Percentiles rank a stretch among this genome's conserved stretches.
Evolutionary conservation across 768 basidiomycete species (phyloP).

Genomic region (Sutorius australiensis): DNA sequence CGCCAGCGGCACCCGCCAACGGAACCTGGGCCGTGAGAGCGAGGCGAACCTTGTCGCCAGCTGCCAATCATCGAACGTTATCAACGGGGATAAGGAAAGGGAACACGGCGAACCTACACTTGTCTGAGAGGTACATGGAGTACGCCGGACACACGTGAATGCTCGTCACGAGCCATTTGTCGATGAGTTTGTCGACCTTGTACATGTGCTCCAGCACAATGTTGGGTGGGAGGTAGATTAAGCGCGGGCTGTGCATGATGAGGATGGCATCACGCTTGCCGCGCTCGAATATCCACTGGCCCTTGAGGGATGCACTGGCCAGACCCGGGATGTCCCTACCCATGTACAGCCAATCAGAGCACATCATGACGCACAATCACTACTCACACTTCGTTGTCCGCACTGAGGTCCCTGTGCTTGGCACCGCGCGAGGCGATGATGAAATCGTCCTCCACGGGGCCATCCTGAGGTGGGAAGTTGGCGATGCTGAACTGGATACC

Average conservation of each 20-base stretch:
- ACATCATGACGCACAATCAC: background rate
- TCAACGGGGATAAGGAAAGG: background rate
- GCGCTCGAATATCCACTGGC: slow-evolving; percentile 29
- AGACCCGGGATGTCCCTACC: slow-evolving; percentile 15
- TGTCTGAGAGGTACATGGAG: slow-evolving; percentile 32
- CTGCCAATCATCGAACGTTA: slow-evolving; percentile 3
- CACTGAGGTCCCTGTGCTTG: slow-evolving; percentile 4
- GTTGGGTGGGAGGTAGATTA: slow-evolving; percentile 14
- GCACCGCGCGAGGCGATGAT: slow-evolving; percentile 22
- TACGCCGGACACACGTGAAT: slow-evolving; percentile 29
- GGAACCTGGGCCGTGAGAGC: slow-evolving; percentile 17
- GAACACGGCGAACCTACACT: slow-evolving; percentile 4
- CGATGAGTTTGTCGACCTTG: slow-evolving; percentile 21
- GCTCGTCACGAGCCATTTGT: slow-evolving; percentile 33
- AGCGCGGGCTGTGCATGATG: slow-evolving; percentile 30
- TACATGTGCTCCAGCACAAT: slow-evolving; percentile 26
- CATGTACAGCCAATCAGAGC: background rate
- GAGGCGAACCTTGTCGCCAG: slow-evolving; percentile 19
- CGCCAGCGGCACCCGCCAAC: background rate
- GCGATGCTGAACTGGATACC: slow-evolving; percentile 11
- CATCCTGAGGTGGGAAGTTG: slow-evolving; percentile 14
- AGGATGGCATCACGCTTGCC: slow-evolving; percentile 30
- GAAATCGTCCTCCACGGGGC: slow-evolving; percentile 20
- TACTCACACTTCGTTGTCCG: slow-evolving; percentile 19
- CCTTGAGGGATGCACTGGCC: slow-evolving; percentile 28